Percentiles rank a stretch among this genome's conserved stretches.
Conservation (phyloP, 805 yeast genomes). For the Saturnispora besseyi region DNA sequence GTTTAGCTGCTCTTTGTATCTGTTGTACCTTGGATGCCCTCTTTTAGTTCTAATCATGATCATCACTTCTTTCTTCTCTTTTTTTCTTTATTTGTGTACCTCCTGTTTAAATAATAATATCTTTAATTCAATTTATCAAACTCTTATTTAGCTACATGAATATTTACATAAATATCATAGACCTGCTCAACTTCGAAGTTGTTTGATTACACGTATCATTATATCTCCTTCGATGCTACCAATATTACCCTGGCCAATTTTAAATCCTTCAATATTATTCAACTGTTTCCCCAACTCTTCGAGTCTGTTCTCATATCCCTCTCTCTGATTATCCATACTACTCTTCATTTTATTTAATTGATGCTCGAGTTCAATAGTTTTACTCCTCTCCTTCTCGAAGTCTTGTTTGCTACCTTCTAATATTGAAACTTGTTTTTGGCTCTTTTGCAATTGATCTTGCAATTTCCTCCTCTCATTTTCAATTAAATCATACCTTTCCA, state of each 20-base stretch:
- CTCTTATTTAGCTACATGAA: not conserved
- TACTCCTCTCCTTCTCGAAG: not conserved
- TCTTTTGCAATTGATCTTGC: not conserved
- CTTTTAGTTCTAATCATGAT: constrained; percentile 23
- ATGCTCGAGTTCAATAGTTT: not conserved
- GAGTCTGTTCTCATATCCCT: not conserved
- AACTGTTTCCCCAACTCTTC: not conserved
- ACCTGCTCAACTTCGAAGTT: not conserved
- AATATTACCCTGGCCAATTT: not conserved
- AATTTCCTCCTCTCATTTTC: constrained; percentile 2
- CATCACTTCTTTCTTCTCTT: not conserved
- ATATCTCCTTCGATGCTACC: constrained; percentile 2
- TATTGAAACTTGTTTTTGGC: not conserved
- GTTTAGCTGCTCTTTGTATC: constrained; percentile 46
- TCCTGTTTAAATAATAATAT: not conserved
- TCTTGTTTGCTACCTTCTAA: not conserved
- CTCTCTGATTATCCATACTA: not conserved
- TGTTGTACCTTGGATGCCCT: constrained; percentile 47
- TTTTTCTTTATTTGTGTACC: not conserved
- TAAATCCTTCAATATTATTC: not conserved
- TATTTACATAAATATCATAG: not conserved
- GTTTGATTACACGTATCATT: constrained; percentile 1
- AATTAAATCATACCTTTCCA: not conserved
- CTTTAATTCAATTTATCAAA: not conserved
- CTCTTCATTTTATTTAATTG: not conserved